These are phyloP conservation scores for Macrophomina tecta DNA, from an alignment of 2,329 filamentous ascomycete genomes.

Conservation along the genomic window DNA sequence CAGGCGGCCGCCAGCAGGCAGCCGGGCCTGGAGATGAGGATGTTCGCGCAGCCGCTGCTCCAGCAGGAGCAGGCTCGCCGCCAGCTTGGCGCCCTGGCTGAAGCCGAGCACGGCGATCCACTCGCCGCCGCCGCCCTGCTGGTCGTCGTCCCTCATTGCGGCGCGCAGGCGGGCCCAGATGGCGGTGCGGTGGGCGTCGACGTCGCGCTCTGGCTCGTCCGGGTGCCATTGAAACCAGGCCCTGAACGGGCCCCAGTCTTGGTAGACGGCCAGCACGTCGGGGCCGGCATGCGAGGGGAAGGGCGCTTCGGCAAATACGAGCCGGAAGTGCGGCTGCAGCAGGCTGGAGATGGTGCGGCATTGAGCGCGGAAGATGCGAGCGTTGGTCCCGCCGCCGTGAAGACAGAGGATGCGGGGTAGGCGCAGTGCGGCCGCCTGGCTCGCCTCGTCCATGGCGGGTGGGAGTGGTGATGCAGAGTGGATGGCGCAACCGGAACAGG, in stretches of 20 bases:
- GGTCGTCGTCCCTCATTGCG: no score
- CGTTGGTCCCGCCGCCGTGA: slow-evolving; percentile 78
- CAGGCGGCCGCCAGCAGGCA: no score
- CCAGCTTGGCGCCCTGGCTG: slow-evolving; percentile 56
- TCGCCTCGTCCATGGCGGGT: slow-evolving; percentile 34
- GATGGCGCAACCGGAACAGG: no score
- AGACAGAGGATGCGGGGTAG: slow-evolving; percentile 77
- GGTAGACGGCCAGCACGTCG: slow-evolving; percentile 69
- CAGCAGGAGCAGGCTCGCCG: slow-evolving; percentile 52
- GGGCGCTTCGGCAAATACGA: slow-evolving; percentile 75
- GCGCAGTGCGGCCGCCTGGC: slow-evolving; percentile 34
- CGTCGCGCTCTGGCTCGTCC: slow-evolving; percentile 55
- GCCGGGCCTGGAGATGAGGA: no score
- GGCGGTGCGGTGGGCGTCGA: slow-evolving; percentile 46
- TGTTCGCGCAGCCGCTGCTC: neutral
- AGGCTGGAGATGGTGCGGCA: slow-evolving; percentile 61
- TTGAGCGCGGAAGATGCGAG: slow-evolving; percentile 70
- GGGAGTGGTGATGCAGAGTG: no score
- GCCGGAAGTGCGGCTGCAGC: slow-evolving; percentile 66
- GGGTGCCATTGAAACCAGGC: neutral
- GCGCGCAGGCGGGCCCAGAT: slow-evolving; percentile 47
- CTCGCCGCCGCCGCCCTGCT: slow-evolving; percentile 43
- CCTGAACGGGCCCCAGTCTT: slow-evolving; percentile 68
- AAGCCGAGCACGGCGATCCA: slow-evolving; percentile 59
- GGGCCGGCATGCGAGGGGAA: slow-evolving; percentile 67